Evolutionary conservation across 1,139 yeast genomes (phyloP), one percentile per base, ranked within the genome.

Genomic region (Geotrichum klebahnii): DNA sequence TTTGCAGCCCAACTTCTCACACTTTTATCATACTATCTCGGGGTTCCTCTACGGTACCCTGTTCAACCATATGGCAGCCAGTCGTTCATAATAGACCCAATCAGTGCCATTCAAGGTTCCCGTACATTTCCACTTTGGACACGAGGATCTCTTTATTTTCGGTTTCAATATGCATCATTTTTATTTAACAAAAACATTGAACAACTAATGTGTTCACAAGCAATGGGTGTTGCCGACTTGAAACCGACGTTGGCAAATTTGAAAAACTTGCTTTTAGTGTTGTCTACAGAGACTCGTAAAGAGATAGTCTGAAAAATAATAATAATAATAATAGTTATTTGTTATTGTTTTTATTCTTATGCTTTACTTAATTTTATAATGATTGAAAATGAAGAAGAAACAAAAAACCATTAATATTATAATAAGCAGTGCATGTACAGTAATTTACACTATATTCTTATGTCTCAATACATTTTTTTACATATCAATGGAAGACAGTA

Each of bases 141-240:
- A 26, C 70, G 74, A 12, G 76, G 76, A 3, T 71, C 75, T 19
- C 67, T 73, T 22, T 70, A 69, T 46, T 71, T 76, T 58, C 64
- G 81, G 24, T 77, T 79, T 52, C 79, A 79, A 55, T 79, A 77
- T 58, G 83, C 75, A 0, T 66, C 77, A 6, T 69, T 72, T 44
- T 62, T 79, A 29, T 61, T 79, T 38, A 70, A 73, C 53, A 74
- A 75, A 54, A 69, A 78, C 58, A 69, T 79, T 41, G 78, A 77
- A 57, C 81, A 78, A 57, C 63, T 79, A 37, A 65, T 77, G 59
- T 73, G 70, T 48, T 59, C 68, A 2, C 63, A 62, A 33, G 53
- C 61, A 4, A 55, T 71, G 38, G 59, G 62, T 5, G 67, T 69
- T 3, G 68, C 63, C 2, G 74, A 72, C 50, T 53, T 69, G 28